Percentiles rank a stretch among this genome's conserved stretches.
Evolutionary conservation across 441 rosid genomes (phyloP).

Genomic region (Eutrema salsugineum): DNA sequence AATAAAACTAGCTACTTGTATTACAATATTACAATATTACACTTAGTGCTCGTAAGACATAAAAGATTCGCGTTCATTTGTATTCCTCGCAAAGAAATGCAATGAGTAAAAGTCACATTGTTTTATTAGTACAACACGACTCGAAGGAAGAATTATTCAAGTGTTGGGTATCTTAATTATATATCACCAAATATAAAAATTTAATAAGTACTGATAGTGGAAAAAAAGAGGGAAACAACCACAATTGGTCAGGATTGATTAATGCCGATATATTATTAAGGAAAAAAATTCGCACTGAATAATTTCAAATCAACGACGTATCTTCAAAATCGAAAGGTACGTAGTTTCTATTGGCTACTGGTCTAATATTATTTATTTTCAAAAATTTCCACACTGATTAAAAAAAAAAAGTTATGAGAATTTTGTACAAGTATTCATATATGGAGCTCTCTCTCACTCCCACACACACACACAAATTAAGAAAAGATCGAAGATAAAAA

Average conservation of each 20-base stretch:
- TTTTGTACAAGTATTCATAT: constrained; percentile 24
- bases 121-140: constrained; percentile 6
- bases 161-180: constrained; percentile 10
- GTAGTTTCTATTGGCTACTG: constrained; percentile 8
- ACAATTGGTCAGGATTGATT: constrained; percentile 11
- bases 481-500: not conserved
- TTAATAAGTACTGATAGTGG: constrained; percentile 9
- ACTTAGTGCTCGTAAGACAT: constrained; percentile 15
- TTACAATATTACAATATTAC: constrained; percentile 21
- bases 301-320: not conserved
- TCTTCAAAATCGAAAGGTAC: not conserved
- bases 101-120: constrained; percentile 22
- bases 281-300: constrained; percentile 14
- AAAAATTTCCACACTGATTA: not conserved
- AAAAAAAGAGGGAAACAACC: not conserved
- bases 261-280: too few species aligned
- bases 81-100: constrained; percentile 16
- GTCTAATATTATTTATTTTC: constrained; percentile 7
- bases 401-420: not conserved
- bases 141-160: not conserved
- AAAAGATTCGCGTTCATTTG: constrained; percentile 23
- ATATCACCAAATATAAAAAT: not conserved
- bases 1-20: constrained; percentile 18
- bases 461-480: not conserved
- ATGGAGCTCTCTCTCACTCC: not conserved